Percentiles rank a stretch among this genome's conserved stretches.
Conservation (phyloP, 2,329 filamentous ascomycete genomes). For the Fusarium newnesense region DNA sequence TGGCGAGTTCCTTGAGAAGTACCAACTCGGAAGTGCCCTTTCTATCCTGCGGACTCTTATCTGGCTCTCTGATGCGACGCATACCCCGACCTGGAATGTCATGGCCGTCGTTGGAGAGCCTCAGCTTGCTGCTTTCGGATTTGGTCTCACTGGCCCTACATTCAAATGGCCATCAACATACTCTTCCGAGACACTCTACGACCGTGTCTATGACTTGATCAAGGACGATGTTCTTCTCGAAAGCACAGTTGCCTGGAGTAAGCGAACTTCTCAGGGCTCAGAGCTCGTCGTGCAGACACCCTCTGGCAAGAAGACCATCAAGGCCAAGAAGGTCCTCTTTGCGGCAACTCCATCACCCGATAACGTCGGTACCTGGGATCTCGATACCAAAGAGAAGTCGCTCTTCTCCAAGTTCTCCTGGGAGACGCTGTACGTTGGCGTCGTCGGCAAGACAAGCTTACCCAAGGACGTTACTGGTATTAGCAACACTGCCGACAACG, state of each 20-base stretch:
- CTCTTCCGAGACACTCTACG: conserved; percentile 21
- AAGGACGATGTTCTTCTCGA: conserved; percentile 18
- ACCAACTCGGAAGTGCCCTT: background rate
- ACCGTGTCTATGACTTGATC: conserved; percentile 9
- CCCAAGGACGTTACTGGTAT: conserved; percentile 6
- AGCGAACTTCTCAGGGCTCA: background rate
- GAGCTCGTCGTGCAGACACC: conserved; percentile 22
- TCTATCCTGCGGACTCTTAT: conserved; percentile 12
- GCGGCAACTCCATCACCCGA: conserved; percentile 41
- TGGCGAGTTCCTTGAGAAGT: conserved; percentile 18
- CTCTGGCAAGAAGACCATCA: conserved; percentile 12
- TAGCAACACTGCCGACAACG: conserved; percentile 19
- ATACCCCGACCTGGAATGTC: conserved; percentile 23
- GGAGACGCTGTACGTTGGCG: conserved; percentile 35
- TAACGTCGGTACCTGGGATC: conserved; percentile 42
- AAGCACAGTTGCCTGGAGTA: conserved; percentile 19
- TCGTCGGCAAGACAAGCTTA: conserved; percentile 35
- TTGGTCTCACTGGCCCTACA: conserved; percentile 4
- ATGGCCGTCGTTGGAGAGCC: conserved; percentile 26
- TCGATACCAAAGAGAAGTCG: conserved; percentile 34
- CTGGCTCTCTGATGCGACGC: conserved; percentile 14
- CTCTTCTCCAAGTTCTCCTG: conserved; percentile 44
- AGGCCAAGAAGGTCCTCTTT: conserved; percentile 44
- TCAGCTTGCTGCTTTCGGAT: conserved; percentile 10
- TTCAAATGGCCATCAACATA: conserved; percentile 22